These are phyloP conservation scores for Dioscorea dumetorum DNA, from an alignment of 106 monocot genomes.

Conservation along the genomic window DNA sequence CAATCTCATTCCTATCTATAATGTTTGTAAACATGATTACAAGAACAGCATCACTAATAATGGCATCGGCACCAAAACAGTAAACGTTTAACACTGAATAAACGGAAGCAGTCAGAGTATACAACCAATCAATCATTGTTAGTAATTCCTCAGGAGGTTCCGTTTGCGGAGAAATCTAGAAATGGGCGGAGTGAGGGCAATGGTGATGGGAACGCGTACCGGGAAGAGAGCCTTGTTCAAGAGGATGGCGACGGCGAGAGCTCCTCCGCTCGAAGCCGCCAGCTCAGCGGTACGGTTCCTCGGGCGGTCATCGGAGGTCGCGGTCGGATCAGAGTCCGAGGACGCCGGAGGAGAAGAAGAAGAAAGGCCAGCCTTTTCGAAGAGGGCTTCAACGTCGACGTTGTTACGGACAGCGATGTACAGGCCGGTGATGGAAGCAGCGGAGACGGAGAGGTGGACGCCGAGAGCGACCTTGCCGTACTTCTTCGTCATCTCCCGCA, in stretches of 20 bases:
- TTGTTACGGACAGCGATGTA: conserved; percentile 94
- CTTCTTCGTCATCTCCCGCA: conserved; percentile 77
- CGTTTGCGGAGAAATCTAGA: conserved; percentile 58
- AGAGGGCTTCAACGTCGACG: conserved; percentile 84
- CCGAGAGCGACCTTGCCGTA: conserved; percentile 90
- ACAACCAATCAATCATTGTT: neutral
- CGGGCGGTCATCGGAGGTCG: neutral
- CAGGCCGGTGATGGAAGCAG: conserved; percentile 71
- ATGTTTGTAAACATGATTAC: too few relatives aligned
- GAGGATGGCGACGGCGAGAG: conserved; percentile 76
- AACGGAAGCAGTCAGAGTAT: too few relatives aligned
- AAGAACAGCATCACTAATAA: too few relatives aligned
- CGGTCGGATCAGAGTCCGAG: neutral
- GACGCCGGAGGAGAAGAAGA: neutral
- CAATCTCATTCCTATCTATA: too few relatives aligned
- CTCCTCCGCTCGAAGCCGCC: conserved; percentile 76
- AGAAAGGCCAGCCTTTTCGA: conserved; percentile 61
- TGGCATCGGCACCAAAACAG: too few relatives aligned
- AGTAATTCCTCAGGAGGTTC: conserved; percentile 50
- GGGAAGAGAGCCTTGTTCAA: conserved; percentile 95
- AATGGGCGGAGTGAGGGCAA: conserved; percentile 84
- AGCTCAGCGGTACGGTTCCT: conserved; percentile 67
- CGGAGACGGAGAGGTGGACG: conserved; percentile 85
- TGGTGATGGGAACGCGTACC: conserved; percentile 73
- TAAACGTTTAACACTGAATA: too few relatives aligned